Evolutionary conservation across 768 basidiomycete genomes (phyloP), one percentile per base, ranked within the genome.

Genomic region (Boletellus sp.): DNA sequence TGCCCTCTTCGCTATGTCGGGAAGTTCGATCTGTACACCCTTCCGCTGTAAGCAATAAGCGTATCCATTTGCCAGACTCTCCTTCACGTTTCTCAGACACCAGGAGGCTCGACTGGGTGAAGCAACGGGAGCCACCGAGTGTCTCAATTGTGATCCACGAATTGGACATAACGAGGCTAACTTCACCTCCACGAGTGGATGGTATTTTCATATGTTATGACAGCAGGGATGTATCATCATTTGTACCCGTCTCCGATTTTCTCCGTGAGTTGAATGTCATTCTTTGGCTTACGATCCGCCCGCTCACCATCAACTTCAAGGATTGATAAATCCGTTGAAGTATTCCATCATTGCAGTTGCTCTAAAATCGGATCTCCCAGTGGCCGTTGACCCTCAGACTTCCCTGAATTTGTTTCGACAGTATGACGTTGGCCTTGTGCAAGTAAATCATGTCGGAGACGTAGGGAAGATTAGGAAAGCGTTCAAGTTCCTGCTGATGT

Each of bases 131-230:
- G 55, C 67, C 62, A 40, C 72, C 71, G 51, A 75, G 70, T 46
- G 72, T 70, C 55, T 69, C 74, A 20, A 65, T 84, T 20, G 74
- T 78, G 54, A 70, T 83, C 26, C 71, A 83, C 48, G 82, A 84
- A 63, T 70, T 80, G 28, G 78, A 81, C 56, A 72, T 80, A 36
- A 72, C 70, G 34, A 63, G 82, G 76, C 79, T 86, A 7, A 72
- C 76, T 24, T 72, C 71, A 5, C 70, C 82, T 20, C 84, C 85
- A 17, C 65, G 67, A 16, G 73, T 91, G 44, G 85, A 93, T 54
- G 95, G 87, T 1, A 80, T 86, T 13, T 78, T 96, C 45, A 74
- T 96, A 22, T 96, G 93, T 62, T 96, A 94, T 66, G 89, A 94
- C 68, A 79, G 84, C 10, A 78, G 81, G 1, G 73, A 80, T 50